Evolutionary conservation across 1,139 yeast species (phyloP).

Genomic region (Eremothecium sinecaudum): DNA sequence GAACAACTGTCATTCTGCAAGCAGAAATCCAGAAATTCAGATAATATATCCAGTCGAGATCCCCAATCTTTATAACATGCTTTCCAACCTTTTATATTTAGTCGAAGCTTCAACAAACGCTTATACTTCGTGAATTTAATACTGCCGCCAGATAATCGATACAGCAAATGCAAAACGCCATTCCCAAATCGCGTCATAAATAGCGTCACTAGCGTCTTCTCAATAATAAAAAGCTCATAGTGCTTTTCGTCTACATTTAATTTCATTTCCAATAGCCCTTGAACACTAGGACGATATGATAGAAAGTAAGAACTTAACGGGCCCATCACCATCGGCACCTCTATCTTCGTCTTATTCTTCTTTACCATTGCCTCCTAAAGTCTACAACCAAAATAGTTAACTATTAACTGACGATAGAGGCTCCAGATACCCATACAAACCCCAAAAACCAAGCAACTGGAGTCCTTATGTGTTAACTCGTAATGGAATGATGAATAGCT

Average conservation of each 20-base stretch:
- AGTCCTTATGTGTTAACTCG: no score
- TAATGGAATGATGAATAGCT: no score
- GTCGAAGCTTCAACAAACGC: conserved; percentile 7
- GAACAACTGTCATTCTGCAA: conserved; percentile 13
- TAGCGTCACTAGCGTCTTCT: conserved; percentile 15
- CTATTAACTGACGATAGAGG: no score
- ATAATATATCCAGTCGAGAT: conserved; percentile 9
- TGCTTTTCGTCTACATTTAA: not conserved
- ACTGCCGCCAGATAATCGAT: conserved; percentile 10
- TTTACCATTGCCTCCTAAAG: conserved; percentile 1
- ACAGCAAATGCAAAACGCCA: conserved; percentile 13
- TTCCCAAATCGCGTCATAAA: conserved; percentile 22
- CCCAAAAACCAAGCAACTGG: no score
- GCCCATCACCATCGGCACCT: conserved; percentile 1
- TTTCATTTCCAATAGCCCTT: conserved; percentile 1
- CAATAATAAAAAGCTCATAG: conserved; percentile 8
- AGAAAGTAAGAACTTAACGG: conserved; percentile 3
- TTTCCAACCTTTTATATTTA: conserved; percentile 8
- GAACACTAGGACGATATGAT: conserved; percentile 1
- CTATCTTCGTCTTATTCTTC: conserved; percentile 4
- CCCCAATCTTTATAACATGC: conserved; percentile 12
- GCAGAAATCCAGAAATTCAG: conserved; percentile 15
- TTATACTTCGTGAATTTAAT: conserved; percentile 7
- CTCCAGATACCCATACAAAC: no score
- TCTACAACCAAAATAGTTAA: no score